Conservation (phyloP, 768 basidiomycete species). For the Suillus subalutaceus region DNA sequence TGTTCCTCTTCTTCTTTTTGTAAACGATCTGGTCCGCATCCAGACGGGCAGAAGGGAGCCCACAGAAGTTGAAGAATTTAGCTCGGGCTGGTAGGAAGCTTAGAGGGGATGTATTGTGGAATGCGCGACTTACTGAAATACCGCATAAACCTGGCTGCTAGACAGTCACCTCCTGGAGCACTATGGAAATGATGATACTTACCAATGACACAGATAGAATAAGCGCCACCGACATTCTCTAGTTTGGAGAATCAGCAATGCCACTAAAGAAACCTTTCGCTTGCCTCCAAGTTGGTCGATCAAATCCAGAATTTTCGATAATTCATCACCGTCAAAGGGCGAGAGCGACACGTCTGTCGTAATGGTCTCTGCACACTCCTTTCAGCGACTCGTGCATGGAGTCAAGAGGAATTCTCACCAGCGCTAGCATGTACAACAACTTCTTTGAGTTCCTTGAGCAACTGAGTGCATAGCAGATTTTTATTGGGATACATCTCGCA, state of each 20-base stretch:
- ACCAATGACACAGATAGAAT: constrained; percentile 10
- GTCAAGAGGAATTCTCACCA: constrained; percentile 20
- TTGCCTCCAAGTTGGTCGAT: constrained; percentile 11
- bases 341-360: constrained; percentile 12
- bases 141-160: constrained; percentile 46
- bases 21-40: constrained; percentile 46
- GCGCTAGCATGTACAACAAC: constrained; percentile 16
- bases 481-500: constrained; percentile 11
- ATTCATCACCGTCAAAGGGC: constrained; percentile 14
- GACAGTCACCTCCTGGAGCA: background rate
- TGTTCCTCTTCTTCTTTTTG: constrained; percentile 7
- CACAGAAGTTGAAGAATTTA: constrained; percentile 49
- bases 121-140: constrained; percentile 38
- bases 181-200: background rate
- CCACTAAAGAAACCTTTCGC: background rate
- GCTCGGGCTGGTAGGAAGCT: constrained; percentile 23
- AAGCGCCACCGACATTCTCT: constrained; percentile 7
- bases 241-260: background rate
- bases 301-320: constrained; percentile 14
- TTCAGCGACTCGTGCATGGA: constrained; percentile 15
- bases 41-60: constrained; percentile 49
- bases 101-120: background rate
- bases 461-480: background rate
- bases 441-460: constrained; percentile 10
- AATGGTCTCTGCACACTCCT: constrained; percentile 18